These are phyloP conservation scores for Quercus bicolor DNA, from an alignment of 306 rosid genomes.

Conservation along the genomic window DNA sequence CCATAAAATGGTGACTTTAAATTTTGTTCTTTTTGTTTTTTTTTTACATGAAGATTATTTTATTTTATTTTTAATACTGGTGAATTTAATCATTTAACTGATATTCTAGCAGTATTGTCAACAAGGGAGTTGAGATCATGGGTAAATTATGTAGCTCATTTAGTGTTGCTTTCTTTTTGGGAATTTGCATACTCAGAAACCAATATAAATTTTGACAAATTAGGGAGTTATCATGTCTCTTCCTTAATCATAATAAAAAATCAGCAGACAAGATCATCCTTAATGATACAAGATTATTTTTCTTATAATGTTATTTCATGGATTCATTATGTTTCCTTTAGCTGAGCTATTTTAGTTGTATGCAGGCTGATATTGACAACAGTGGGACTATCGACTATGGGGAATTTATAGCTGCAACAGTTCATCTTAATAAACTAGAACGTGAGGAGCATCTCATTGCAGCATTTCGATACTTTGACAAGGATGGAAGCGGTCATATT, in stretches of 20 bases:
- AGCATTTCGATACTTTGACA: conserved; percentile 88
- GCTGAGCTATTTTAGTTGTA: conserved; percentile 39
- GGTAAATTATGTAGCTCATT: background rate
- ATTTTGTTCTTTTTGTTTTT: no score
- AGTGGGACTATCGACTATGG: conserved; percentile 97
- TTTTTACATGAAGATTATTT: no score
- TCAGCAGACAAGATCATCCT: background rate
- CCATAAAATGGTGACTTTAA: no score
- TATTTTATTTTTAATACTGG: no score
- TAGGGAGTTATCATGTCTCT: background rate
- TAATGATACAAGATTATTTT: background rate
- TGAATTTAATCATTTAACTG: no score
- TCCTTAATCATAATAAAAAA: background rate
- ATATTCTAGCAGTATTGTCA: background rate
- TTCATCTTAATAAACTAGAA: conserved; percentile 94
- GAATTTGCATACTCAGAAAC: background rate
- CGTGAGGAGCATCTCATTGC: conserved; percentile 96
- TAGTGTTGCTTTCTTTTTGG: background rate
- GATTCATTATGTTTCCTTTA: conserved; percentile 7
- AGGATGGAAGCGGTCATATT: conserved; percentile 92
- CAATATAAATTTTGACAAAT: background rate
- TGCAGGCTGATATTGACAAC: conserved; percentile 94
- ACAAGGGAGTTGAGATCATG: background rate
- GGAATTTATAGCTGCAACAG: conserved; percentile 93
- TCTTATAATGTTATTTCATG: conserved; percentile 14